Conservation (phyloP, 148 eudicot genomes). For the Salicornia ramosissima region DNA sequence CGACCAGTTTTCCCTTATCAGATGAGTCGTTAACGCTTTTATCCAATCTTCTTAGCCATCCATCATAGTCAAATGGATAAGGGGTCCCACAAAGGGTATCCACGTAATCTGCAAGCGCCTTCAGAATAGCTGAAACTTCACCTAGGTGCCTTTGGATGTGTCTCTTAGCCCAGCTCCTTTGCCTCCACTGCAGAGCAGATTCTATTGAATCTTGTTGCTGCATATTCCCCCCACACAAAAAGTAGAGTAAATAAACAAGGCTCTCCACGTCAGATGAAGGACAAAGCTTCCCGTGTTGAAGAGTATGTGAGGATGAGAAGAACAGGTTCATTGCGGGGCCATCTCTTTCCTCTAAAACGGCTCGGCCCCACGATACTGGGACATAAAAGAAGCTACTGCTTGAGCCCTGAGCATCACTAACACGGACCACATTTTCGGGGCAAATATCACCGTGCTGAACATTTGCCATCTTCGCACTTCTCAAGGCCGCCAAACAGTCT, state of each 20-base stretch:
- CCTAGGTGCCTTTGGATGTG: conserved; percentile 59
- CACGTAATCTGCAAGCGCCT: conserved; percentile 82
- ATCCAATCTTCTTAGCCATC: conserved; percentile 62
- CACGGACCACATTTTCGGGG: conserved; percentile 63
- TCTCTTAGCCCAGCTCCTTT: conserved; percentile 66
- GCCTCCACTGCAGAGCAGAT: conserved; percentile 67
- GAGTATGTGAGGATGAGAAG: conserved; percentile 68
- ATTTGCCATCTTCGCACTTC: conserved; percentile 52
- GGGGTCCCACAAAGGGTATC: conserved; percentile 77
- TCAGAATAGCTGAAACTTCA: conserved; percentile 61
- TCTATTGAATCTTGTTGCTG: conserved; percentile 73
- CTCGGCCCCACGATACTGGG: conserved; percentile 69
- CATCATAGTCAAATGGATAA: conserved; percentile 67
- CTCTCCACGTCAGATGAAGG: conserved; percentile 82
- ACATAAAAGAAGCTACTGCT: conserved; percentile 35
- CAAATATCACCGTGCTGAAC: conserved; percentile 72
- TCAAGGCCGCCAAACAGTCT: conserved; percentile 65
- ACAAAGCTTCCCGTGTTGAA: conserved; percentile 78
- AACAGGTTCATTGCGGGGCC: conserved; percentile 62
- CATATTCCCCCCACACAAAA: conserved; percentile 52
- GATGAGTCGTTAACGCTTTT: conserved; percentile 45
- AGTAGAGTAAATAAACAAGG: conserved; percentile 58
- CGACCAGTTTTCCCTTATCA: conserved; percentile 48
- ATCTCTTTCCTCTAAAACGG: conserved; percentile 74
- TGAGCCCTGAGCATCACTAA: conserved; percentile 29